Evolutionary conservation across 139 green algal genomes (phyloP).

Genomic region (Pseudopediastrum boryanum): DNA sequence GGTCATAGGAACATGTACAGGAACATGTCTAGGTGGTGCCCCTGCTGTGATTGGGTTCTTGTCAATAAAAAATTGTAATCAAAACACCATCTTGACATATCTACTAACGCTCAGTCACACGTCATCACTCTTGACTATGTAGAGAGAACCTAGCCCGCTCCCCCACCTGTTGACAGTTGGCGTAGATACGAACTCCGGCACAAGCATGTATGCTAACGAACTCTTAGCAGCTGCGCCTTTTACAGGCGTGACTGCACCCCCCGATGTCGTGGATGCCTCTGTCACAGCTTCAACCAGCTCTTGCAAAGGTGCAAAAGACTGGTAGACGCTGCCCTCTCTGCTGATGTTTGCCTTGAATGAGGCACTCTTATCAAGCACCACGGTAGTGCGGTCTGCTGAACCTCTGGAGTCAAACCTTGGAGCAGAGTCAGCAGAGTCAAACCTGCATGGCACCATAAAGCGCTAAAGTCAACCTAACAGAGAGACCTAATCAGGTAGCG

Average conservation of each 20-base stretch:
- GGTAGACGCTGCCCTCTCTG: not conserved
- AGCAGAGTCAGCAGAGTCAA: too few species aligned
- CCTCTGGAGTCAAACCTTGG: not conserved
- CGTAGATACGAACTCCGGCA: not conserved
- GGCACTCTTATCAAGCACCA: not conserved
- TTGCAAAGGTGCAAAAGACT: not conserved
- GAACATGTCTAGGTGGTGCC: too few species aligned
- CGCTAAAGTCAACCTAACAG: too few species aligned
- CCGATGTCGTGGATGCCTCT: not conserved
- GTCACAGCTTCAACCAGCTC: constrained; percentile 4
- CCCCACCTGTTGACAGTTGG: not conserved
- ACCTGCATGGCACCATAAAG: too few species aligned
- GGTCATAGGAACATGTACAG: too few species aligned
- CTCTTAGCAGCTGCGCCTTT: not conserved
- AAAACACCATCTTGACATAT: too few species aligned
- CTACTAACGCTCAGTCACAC: too few species aligned
- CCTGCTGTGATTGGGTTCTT: too few species aligned
- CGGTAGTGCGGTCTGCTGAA: constrained; percentile 7
- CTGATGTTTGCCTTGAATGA: not conserved
- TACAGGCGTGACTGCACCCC: not conserved
- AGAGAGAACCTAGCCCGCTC: not conserved
- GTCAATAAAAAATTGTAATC: too few species aligned
- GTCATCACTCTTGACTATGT: not conserved
- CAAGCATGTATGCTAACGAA: not conserved
- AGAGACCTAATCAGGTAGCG: too few species aligned